phyloP scores from a whole-genome alignment of 202 grass and related monocot genomes.

The Brachypodium distachyon region DNA sequence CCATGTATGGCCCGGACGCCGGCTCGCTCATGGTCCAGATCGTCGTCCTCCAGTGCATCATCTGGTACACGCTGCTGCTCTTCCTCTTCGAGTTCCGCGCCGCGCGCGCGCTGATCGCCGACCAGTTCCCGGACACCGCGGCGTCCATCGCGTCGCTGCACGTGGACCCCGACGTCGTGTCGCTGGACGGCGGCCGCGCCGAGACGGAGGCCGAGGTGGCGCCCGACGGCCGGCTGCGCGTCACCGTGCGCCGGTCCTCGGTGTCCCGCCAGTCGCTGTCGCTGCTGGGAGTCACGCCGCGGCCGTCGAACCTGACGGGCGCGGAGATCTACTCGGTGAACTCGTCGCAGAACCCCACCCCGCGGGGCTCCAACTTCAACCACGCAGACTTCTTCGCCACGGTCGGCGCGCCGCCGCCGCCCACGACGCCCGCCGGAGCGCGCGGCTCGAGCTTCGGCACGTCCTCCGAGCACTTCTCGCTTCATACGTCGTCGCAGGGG shows the following conservation, averaged over 20 bases:
- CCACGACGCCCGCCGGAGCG: not conserved
- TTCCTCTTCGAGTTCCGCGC: slow-evolving; percentile 95
- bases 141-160: slow-evolving; percentile 69
- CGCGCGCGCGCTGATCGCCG: slow-evolving; percentile 64
- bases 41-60: slow-evolving; percentile 90
- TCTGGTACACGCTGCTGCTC: slow-evolving; percentile 97
- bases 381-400: slow-evolving; percentile 79
- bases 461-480: slow-evolving; percentile 51
- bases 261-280: slow-evolving; percentile 53
- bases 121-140: slow-evolving; percentile 85
- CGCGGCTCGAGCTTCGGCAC: slow-evolving; percentile 60
- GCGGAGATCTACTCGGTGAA: slow-evolving; percentile 91
- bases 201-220: slow-evolving; percentile 65
- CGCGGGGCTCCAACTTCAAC: slow-evolving; percentile 79
- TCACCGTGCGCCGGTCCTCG: slow-evolving; percentile 75
- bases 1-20: slow-evolving; percentile 81
- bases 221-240: slow-evolving; percentile 64
- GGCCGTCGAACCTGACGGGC: slow-evolving; percentile 84
- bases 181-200: slow-evolving; percentile 52
- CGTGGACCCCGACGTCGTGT: slow-evolving; percentile 77
- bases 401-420: slow-evolving; percentile 39
- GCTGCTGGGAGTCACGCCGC: slow-evolving; percentile 58
- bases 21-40: slow-evolving; percentile 92
- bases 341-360: slow-evolving; percentile 67
- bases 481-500: slow-evolving; percentile 65